These are phyloP conservation scores for Quercus lobata DNA, from an alignment of 331 rosid genomes.

Conservation along the genomic window DNA sequence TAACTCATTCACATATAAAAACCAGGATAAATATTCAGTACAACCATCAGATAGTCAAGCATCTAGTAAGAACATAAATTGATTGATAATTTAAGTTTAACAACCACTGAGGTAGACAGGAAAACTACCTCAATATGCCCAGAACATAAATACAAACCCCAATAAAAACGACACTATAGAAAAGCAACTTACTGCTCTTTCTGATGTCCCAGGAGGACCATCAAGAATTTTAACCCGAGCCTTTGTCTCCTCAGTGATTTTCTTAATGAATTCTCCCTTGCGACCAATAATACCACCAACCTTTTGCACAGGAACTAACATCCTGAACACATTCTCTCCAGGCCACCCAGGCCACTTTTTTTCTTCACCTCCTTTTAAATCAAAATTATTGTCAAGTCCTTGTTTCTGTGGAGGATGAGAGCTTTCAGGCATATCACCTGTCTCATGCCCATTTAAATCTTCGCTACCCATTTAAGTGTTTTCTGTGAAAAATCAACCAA, in stretches of 20 bases:
- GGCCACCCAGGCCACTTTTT: conserved; percentile 66
- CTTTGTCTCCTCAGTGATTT: conserved; percentile 55
- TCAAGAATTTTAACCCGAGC: conserved; percentile 55
- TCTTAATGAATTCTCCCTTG: conserved; percentile 56
- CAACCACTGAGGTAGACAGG: not conserved
- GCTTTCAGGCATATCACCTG: conserved; percentile 30
- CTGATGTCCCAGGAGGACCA: conserved; percentile 54
- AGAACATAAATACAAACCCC: not conserved
- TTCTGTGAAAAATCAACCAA: conserved; percentile 1
- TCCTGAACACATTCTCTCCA: conserved; percentile 57
- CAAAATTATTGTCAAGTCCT: conserved; percentile 13
- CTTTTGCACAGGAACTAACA: conserved; percentile 53
- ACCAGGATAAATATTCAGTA: not conserved
- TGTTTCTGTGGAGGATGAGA: conserved; percentile 28
- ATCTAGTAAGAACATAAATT: not conserved
- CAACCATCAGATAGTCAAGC: not conserved
- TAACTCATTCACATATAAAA: not conserved
- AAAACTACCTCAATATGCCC: conserved; percentile 2
- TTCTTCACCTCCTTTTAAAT: conserved; percentile 29
- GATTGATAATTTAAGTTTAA: not conserved
- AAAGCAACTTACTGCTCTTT: conserved; percentile 55
- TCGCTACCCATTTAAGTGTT: conserved; percentile 37
- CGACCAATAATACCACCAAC: conserved; percentile 62
- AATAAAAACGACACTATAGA: not conserved
- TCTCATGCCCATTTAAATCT: conserved; percentile 39